Evolutionary conservation across 2,329 filamentous ascomycete genomes (phyloP), one percentile per base, ranked within the genome.

Genomic region (Dryadomyces quercivorus): DNA sequence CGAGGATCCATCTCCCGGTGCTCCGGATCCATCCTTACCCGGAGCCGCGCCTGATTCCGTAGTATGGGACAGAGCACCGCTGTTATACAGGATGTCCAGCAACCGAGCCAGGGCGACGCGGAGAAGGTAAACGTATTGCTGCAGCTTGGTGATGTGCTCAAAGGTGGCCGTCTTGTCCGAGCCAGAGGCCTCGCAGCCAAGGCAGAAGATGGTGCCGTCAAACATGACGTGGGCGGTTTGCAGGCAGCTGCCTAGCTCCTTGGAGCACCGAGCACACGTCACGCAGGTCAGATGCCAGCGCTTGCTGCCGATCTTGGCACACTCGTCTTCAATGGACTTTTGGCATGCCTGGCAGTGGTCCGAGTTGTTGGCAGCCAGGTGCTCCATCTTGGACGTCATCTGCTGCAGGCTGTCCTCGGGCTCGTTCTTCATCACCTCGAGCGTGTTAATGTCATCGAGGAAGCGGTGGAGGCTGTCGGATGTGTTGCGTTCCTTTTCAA

Each of bases 251-350:
- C 83, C 84, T 46, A 96, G 70, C 56, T 95, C 87, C 52, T 70
- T 73, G 26, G 67, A 68, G 60, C 79, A 82, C 54, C 79, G 80
- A 48, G 80, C 75, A 67, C 93, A 98, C 54, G 79, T 84, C 58
- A 95, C 77, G 68, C 94, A 96, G 48, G 78, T 78, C 48, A 88
- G 72, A 66, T 98, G 93, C 82, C 92, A 95, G 60, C 91, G 82
- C 65, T 80, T 79, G 57, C 92, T 82, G 46, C 82, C 84, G 58
- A 78, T 76, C 62, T 84, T 82, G 58, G 88, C 81, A 67, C 93
- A 98, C 66, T 94, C 92, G 66, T 97, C 92, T 65, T 98, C 93
- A 54, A 98, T 92, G 10, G 93, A 88, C 60, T 90, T 85, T 58
- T 83, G 80, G 69, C 93, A 98, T 22, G 80, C 70, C 5, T 79